phyloP scores from a whole-genome alignment of 2,329 filamentous ascomycete genomes.

The Lachnellula arida region DNA sequence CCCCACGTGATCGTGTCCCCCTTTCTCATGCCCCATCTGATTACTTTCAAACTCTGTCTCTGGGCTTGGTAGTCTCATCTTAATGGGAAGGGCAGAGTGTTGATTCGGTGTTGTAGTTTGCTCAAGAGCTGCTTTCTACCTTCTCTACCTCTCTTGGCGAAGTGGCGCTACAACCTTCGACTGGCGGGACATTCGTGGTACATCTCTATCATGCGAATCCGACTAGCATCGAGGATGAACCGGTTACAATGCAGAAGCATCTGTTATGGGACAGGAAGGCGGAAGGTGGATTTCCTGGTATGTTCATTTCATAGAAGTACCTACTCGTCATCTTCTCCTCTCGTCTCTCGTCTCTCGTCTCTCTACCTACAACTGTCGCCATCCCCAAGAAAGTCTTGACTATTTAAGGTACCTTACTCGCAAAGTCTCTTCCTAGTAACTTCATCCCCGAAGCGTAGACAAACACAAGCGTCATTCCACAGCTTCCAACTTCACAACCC shows the following conservation, averaged over 20 bases:
- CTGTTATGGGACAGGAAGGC: conserved; percentile 82
- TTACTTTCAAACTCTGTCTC: background rate
- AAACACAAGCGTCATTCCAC: background rate
- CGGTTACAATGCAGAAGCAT: conserved; percentile 39
- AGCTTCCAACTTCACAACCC: background rate
- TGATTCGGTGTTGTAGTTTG: conserved; percentile 55
- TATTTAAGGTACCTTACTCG: background rate
- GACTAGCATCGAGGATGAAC: conserved; percentile 7
- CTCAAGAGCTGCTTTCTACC: conserved; percentile 91
- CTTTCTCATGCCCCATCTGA: background rate
- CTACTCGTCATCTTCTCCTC: background rate
- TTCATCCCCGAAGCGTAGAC: background rate
- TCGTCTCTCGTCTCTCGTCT: background rate
- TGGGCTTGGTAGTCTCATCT: background rate
- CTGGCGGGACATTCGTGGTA: conserved; percentile 79
- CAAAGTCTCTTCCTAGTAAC: background rate
- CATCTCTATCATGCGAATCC: conserved; percentile 46
- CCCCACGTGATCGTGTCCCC: conserved; percentile 2
- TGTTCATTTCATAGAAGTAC: conserved; percentile 11
- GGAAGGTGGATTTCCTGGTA: conserved; percentile 82
- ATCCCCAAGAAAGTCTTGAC: background rate
- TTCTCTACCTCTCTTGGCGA: conserved; percentile 82
- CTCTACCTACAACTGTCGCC: background rate
- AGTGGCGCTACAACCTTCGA: conserved; percentile 78
- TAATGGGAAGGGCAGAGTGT: background rate